Percentiles rank a stretch among this genome's conserved stretches.
These are phyloP conservation scores for Penicillium aurantiogriseum DNA, from an alignment of 2,329 filamentous ascomycete species.

Conservation along the genomic window DNA sequence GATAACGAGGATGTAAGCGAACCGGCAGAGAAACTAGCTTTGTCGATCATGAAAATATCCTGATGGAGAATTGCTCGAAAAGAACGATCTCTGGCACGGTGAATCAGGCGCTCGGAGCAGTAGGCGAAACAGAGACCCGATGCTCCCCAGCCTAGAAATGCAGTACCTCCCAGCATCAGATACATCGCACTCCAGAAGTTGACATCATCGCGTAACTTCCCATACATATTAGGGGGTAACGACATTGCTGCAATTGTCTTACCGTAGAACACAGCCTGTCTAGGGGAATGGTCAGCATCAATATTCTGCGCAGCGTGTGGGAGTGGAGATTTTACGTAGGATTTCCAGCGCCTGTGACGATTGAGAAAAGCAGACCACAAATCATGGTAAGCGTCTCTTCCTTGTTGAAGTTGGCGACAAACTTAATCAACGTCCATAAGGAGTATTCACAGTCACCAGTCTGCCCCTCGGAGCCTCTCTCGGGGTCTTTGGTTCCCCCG, in stretches of 20 bases:
- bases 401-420: constrained; percentile 10
- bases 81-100: constrained; percentile 74
- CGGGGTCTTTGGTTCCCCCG: constrained; percentile 20
- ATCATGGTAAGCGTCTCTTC: background rate
- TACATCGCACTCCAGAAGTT: constrained; percentile 7
- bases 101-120: constrained; percentile 79
- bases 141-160: background rate
- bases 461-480: constrained; percentile 30
- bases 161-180: background rate
- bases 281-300: constrained; percentile 55
- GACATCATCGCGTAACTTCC: background rate
- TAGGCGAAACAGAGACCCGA: constrained; percentile 74
- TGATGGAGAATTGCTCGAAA: constrained; percentile 88
- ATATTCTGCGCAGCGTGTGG: constrained; percentile 59
- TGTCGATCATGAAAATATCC: constrained; percentile 88
- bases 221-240: background rate
- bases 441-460: constrained; percentile 62
- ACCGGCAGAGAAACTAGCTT: constrained; percentile 82
- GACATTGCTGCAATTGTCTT: constrained; percentile 32
- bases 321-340: constrained; percentile 62
- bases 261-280: constrained; percentile 77
- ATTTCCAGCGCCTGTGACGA: constrained; percentile 1
- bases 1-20: constrained; percentile 84
- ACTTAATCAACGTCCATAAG: constrained; percentile 18
- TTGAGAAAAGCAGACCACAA: constrained; percentile 44